phyloP scores from a whole-genome alignment of 2,329 filamentous ascomycete species.

The Blumeriella jaapii region DNA sequence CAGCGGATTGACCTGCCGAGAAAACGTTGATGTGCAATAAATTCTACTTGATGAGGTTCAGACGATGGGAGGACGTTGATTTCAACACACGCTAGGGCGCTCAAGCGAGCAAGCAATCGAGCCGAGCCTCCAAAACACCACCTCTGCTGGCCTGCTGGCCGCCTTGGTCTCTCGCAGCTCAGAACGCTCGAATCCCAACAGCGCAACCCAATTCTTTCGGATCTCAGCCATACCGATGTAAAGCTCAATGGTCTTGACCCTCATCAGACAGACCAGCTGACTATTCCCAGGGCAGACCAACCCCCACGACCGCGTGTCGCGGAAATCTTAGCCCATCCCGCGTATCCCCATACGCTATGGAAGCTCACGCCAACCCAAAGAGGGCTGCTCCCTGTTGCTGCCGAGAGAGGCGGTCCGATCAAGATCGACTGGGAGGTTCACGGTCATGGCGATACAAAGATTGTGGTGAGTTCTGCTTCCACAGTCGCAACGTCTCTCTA shows the following conservation, averaged over 20 bases:
- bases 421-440: conserved; percentile 72
- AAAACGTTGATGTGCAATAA: too few relatives aligned
- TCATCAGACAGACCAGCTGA: background rate
- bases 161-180: too few relatives aligned
- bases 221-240: background rate
- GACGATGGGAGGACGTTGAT: too few relatives aligned
- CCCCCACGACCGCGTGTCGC: conserved; percentile 32
- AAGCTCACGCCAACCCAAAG: conserved; percentile 52
- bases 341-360: conserved; percentile 58
- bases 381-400: conserved; percentile 53
- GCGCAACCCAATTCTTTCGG: background rate
- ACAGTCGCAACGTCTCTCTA: background rate
- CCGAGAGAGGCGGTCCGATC: conserved; percentile 61
- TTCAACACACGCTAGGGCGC: too few relatives aligned
- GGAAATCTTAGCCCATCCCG: conserved; percentile 51
- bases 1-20: too few relatives aligned
- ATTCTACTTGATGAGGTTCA: too few relatives aligned
- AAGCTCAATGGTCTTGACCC: background rate
- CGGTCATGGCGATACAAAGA: conserved; percentile 57
- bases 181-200: too few relatives aligned
- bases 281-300: conserved; percentile 9
- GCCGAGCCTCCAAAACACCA: too few relatives aligned
- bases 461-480: conserved; percentile 42
- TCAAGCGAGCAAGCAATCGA: too few relatives aligned
- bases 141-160: too few relatives aligned